Evolutionary conservation across 1,139 yeast species (phyloP), one percentile per base, ranked within the genome.

Genomic region (Scheffersomyces lignicola): DNA sequence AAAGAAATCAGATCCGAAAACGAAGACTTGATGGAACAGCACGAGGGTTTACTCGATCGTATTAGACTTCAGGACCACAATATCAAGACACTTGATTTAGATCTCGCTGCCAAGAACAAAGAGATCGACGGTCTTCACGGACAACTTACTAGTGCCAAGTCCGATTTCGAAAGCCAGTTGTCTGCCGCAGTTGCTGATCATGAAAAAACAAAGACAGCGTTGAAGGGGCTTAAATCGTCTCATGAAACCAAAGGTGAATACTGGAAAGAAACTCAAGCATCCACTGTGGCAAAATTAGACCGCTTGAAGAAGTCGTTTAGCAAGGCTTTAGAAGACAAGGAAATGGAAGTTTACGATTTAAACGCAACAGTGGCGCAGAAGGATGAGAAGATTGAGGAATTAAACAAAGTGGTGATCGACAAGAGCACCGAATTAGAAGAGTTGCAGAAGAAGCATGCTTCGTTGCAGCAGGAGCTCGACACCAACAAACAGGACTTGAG

Each of bases 1-100:
- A 18, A 84, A 76, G 31, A 83, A 61, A 22, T 70, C 73, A 11
- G 83, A 57, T 15, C 15, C 7, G 15, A 26, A 10, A 18, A 16
- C n/a, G 18, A 24, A 4, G 23, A 18, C 8, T 32, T 32, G 14
- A 24, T 14, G 10, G 15, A 24, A 8, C n/a, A 12, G 5, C 28
- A 7, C 14, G 15, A 24, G 7, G 5, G 7, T 5, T 7, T 7
- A 24, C 18, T 10, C 7, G 28, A n/a, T n/a, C n/a, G n/a, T n/a
- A n/a, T n/a, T n/a, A n/a, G n/a, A n/a, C n/a, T n/a, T n/a, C n/a
- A 17, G 7, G 11, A 13, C 5, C 9, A 15, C 11, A 21, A 26
- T n/a, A 26, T 17, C 13, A 26, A 13, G 16, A 26, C 16, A 15
- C 29, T 26, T 26, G 5, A 18, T 10, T 13, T 5, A 15, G 29